These are phyloP conservation scores for Lactifluus echinatus DNA, from an alignment of 768 basidiomycete species.

Conservation along the genomic window DNA sequence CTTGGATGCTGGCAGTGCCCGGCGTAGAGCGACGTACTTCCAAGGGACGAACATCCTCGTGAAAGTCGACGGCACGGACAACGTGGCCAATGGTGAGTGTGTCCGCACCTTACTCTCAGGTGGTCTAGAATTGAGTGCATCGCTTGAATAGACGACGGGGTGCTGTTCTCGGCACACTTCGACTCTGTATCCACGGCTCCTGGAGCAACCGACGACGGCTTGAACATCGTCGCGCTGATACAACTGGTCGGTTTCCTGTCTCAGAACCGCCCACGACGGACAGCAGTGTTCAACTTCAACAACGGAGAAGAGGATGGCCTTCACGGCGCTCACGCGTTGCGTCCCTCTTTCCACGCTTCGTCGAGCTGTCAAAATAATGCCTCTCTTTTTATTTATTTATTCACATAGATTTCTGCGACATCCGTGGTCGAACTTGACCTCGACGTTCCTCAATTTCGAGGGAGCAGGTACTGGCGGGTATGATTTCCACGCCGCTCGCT, in stretches of 20 bases:
- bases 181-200: slow-evolving; percentile 71
- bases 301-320: slow-evolving; percentile 78
- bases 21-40: slow-evolving; percentile 41
- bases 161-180: slow-evolving; percentile 74
- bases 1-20: slow-evolving; percentile 18
- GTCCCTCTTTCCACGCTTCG: no score
- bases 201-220: slow-evolving; percentile 73
- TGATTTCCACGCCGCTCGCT: slow-evolving; percentile 20
- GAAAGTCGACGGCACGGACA: slow-evolving; percentile 47
- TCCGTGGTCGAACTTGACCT: slow-evolving; percentile 59
- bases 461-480: slow-evolving; percentile 76
- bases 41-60: slow-evolving; percentile 63
- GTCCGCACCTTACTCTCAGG: no score
- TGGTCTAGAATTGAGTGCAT: background rate
- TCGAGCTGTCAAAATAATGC: no score
- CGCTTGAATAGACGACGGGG: slow-evolving; percentile 32
- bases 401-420: slow-evolving; percentile 61
- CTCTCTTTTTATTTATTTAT: no score
- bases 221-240: slow-evolving; percentile 58
- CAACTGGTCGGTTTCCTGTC: slow-evolving; percentile 46
- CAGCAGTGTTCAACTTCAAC: slow-evolving; percentile 76
- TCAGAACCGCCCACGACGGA: slow-evolving; percentile 42
- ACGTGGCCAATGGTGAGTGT: slow-evolving; percentile 24
- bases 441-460: slow-evolving; percentile 73
- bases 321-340: slow-evolving; percentile 61